These are phyloP conservation scores for Skeletonema potamos DNA, from an alignment of 108 stramenopile genomes.

Conservation along the genomic window DNA sequence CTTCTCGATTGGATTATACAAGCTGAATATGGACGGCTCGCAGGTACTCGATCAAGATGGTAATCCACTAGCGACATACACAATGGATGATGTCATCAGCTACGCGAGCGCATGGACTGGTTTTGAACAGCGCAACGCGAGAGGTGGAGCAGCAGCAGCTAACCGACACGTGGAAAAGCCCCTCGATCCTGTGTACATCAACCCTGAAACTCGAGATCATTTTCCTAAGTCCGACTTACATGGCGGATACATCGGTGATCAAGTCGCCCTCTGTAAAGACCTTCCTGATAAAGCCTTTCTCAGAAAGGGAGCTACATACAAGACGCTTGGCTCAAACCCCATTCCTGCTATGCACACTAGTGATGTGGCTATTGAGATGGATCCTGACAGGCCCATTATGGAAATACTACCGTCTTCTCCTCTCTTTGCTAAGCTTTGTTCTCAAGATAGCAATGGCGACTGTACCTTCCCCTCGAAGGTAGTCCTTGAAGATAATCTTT, in stretches of 20 bases:
- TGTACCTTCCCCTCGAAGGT: slow-evolving; percentile 33
- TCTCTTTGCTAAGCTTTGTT: slow-evolving; percentile 36
- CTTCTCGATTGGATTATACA: slow-evolving; percentile 53
- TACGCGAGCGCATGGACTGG: slow-evolving; percentile 70
- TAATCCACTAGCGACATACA: slow-evolving; percentile 41
- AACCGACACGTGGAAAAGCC: slow-evolving; percentile 6
- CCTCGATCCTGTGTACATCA: slow-evolving; percentile 68
- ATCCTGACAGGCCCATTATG: slow-evolving; percentile 8
- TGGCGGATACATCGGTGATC: slow-evolving; percentile 69
- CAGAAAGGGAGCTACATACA: slow-evolving; percentile 32
- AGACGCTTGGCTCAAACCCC: slow-evolving; percentile 8
- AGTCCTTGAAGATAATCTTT: slow-evolving; percentile 27
- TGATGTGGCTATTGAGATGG: background rate
- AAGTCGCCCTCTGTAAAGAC: slow-evolving; percentile 15
- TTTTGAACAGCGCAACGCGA: slow-evolving; percentile 42
- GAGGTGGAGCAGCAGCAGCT: slow-evolving; percentile 54
- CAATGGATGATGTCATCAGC: slow-evolving; percentile 55
- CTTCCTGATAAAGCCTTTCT: slow-evolving; percentile 45
- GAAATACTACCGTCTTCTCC: slow-evolving; percentile 10
- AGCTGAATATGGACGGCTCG: slow-evolving; percentile 49
- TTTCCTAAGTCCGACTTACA: slow-evolving; percentile 64
- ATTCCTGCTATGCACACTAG: slow-evolving; percentile 12
- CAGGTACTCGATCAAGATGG: slow-evolving; percentile 36
- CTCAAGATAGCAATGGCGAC: background rate
- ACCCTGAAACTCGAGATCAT: slow-evolving; percentile 46